Conservation (phyloP, 352 stramenopile species). For the Pythium guiyangense region DNA sequence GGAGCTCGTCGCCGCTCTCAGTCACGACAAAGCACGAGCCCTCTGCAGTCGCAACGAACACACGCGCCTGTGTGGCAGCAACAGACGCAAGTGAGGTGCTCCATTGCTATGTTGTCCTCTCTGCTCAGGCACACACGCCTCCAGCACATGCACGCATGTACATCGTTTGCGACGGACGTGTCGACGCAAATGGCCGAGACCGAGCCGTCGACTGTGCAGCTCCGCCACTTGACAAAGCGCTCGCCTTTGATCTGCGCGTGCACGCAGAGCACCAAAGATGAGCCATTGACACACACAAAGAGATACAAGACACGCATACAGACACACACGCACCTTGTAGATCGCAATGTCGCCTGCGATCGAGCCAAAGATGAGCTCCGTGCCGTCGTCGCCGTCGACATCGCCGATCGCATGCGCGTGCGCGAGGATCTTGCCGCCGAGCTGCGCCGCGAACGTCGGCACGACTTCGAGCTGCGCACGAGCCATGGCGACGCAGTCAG, state of each 20-base stretch:
- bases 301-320: no score
- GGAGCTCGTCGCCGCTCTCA: conserved; percentile 46
- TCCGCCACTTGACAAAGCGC: conserved; percentile 47
- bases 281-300: no score
- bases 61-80: conserved; percentile 26
- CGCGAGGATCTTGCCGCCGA: conserved; percentile 64
- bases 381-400: conserved; percentile 56
- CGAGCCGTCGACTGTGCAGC: conserved; percentile 58
- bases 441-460: conserved; percentile 47
- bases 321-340: no score
- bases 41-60: conserved; percentile 77
- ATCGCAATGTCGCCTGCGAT: conserved; percentile 54
- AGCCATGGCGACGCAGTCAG: no score
- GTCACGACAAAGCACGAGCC: conserved; percentile 57
- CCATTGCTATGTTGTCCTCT: no score
- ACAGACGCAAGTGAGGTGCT: no score
- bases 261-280: no score
- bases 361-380: conserved; percentile 66
- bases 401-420: conserved; percentile 66
- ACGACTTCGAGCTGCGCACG: conserved; percentile 70
- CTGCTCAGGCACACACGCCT: background rate
- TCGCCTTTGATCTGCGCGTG: conserved; percentile 46
- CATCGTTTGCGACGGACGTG: conserved; percentile 24
- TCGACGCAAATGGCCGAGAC: conserved; percentile 70
- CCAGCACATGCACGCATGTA: no score